Percentiles rank a stretch among this genome's conserved stretches.
Evolutionary conservation across 441 rosid genomes (phyloP).

Genomic region (Geranium incanum): DNA sequence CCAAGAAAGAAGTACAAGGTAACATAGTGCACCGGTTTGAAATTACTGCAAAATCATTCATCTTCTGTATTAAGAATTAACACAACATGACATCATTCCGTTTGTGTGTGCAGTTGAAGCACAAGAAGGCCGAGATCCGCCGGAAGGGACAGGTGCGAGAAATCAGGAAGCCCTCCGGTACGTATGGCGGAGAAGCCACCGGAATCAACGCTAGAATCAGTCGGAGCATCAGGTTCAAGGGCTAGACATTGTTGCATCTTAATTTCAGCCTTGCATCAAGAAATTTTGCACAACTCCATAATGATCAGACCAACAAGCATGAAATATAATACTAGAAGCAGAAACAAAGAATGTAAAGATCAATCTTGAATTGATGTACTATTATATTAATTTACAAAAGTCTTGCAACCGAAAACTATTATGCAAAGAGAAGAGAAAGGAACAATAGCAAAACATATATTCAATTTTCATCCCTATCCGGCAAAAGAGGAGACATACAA

Average conservation of each 20-base stretch:
- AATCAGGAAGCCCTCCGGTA: slow-evolving; percentile 42
- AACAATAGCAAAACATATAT: too few relatives aligned
- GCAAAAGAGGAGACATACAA: too few relatives aligned
- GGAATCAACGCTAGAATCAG: slow-evolving; percentile 72
- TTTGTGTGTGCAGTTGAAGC: slow-evolving; percentile 39
- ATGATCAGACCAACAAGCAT: too few relatives aligned
- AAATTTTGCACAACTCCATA: not conserved
- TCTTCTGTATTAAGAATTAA: not conserved
- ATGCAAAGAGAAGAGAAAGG: too few relatives aligned
- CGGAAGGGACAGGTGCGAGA: slow-evolving; percentile 64
- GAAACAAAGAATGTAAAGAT: too few relatives aligned
- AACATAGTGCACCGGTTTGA: slow-evolving; percentile 7
- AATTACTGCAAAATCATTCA: not conserved
- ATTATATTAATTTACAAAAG: too few relatives aligned
- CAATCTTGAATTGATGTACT: too few relatives aligned
- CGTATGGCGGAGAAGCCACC: slow-evolving; percentile 59
- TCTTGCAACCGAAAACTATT: too few relatives aligned
- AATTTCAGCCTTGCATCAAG: not conserved
- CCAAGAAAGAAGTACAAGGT: slow-evolving; percentile 90
- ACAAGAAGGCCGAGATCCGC: slow-evolving; percentile 32
- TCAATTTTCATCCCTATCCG: too few relatives aligned
- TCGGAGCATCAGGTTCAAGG: slow-evolving; percentile 53
- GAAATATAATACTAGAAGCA: too few relatives aligned
- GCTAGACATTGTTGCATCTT: slow-evolving; percentile 8
- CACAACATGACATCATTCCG: not conserved